Conservation (phyloP, 768 basidiomycete species). For the Termitomyces sp. region DNA sequence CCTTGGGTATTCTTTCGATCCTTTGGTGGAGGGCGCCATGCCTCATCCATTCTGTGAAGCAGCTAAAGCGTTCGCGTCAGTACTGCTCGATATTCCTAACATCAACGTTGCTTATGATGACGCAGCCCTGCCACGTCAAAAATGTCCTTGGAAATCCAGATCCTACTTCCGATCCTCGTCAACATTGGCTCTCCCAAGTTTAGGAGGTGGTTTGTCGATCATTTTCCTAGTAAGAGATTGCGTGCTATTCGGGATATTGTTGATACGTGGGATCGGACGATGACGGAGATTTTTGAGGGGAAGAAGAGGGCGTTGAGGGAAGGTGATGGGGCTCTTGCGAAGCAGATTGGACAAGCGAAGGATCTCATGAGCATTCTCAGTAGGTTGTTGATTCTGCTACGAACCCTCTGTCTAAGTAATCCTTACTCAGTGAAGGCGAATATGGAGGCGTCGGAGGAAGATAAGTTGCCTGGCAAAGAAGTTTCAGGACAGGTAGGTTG, state of each 20-base stretch:
- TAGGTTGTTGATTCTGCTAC: neutral
- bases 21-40: neutral
- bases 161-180: neutral
- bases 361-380: constrained; percentile 1
- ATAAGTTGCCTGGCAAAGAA: neutral
- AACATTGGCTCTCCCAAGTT: neutral
- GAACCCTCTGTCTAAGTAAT: neutral
- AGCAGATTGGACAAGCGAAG: neutral
- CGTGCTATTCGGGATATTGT: neutral
- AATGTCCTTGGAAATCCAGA: neutral
- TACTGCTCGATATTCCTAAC: neutral
- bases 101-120: neutral
- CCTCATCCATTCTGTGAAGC: neutral
- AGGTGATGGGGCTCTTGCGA: neutral
- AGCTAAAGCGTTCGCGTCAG: neutral
- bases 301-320: neutral
- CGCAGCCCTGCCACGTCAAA: neutral
- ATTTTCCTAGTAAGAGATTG: neutral
- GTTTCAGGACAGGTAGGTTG: neutral
- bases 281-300: neutral
- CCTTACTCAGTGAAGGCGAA: neutral
- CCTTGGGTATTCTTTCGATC: neutral
- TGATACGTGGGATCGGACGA: neutral
- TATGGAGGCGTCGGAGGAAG: neutral
- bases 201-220: neutral